Evolutionary conservation across 2,329 filamentous ascomycete species (phyloP).

Genomic region (Talaromyces rugulosus): DNA sequence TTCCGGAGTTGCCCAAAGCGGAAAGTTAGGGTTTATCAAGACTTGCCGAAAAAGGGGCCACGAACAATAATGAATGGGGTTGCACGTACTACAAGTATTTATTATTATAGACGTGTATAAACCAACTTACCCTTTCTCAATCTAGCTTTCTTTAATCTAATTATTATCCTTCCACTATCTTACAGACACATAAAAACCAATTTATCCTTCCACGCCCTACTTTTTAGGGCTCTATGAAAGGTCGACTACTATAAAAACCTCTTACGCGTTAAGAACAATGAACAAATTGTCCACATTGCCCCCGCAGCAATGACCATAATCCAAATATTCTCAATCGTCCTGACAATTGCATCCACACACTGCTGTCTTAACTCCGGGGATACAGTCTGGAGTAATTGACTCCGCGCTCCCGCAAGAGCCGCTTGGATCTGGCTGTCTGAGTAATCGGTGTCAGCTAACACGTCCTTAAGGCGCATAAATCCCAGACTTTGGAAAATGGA

Average conservation of each 20-base stretch:
- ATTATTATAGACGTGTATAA: background rate
- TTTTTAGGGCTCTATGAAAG: background rate
- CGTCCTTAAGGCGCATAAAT: background rate
- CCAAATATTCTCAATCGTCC: background rate
- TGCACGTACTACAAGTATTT: background rate
- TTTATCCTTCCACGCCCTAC: background rate
- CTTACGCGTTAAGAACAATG: background rate
- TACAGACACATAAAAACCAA: no score
- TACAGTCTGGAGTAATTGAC: background rate
- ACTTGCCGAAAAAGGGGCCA: no score
- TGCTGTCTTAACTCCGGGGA: background rate
- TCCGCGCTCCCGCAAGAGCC: slow-evolving; percentile 3
- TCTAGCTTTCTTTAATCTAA: background rate
- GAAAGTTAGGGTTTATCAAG: background rate
- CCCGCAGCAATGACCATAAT: background rate
- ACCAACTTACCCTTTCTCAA: background rate
- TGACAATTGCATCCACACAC: background rate
- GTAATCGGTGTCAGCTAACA: background rate
- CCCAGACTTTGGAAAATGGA: slow-evolving; percentile 3
- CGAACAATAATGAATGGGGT: background rate
- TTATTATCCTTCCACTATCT: background rate
- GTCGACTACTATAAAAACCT: background rate
- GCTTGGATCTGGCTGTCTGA: background rate
- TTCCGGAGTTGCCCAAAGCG: background rate
- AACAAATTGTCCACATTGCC: background rate